Percentiles rank a stretch among this genome's conserved stretches.
Conservation (phyloP, 164 flowering plant genomes). For the Macadamia integrifolia region DNA sequence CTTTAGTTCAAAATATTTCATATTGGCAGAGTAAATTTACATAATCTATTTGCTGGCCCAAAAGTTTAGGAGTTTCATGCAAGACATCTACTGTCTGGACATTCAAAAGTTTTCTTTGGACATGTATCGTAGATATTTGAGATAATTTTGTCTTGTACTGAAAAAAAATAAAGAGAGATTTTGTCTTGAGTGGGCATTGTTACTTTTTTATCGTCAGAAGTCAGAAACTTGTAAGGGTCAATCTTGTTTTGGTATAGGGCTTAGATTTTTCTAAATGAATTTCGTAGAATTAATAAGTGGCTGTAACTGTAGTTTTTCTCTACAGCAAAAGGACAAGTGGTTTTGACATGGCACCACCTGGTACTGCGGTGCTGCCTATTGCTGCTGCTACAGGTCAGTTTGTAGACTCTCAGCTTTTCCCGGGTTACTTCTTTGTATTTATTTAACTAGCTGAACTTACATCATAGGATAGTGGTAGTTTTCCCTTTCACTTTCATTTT, state of each 20-base stretch:
- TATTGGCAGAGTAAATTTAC: background rate
- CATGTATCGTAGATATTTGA: background rate
- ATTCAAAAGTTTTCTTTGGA: too few relatives aligned
- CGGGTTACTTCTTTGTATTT: background rate
- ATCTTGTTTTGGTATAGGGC: background rate
- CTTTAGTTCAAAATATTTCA: background rate
- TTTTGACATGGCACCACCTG: constrained; percentile 84
- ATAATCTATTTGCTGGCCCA: background rate
- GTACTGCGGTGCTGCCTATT: constrained; percentile 29
- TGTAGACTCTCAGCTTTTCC: constrained; percentile 5
- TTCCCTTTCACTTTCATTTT: constrained; percentile 4
- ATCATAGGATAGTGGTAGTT: constrained; percentile 1
- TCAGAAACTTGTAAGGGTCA: background rate
- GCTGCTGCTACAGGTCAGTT: constrained; percentile 43
- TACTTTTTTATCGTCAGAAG: background rate
- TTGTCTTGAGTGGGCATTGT: background rate
- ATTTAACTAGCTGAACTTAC: background rate
- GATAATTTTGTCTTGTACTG: background rate
- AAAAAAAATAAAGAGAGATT: too few relatives aligned
- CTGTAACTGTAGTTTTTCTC: constrained; percentile 6
- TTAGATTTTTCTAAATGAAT: background rate
- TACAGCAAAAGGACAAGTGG: constrained; percentile 74
- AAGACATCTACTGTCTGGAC: too few relatives aligned
- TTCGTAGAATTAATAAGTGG: constrained; percentile 6
- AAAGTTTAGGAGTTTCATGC: too few relatives aligned